Conservation (phyloP, 108 stramenopile species). For the Cyclotella atomus region DNA sequence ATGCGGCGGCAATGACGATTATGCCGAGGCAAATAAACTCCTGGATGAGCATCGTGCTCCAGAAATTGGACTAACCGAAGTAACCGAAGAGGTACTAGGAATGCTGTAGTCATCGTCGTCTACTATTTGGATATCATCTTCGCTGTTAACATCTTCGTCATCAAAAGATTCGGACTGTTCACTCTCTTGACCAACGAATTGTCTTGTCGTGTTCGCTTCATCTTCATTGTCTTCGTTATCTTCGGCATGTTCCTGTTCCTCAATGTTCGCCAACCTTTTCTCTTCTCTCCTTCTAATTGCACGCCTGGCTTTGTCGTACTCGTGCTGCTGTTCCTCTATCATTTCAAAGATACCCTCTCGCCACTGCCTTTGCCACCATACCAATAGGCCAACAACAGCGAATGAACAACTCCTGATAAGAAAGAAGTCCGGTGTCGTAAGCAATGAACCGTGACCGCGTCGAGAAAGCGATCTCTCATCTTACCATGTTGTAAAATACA, state of each 20-base stretch:
- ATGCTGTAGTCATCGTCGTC: not conserved
- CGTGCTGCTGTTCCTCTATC: slow-evolving; percentile 52
- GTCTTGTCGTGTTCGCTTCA: not conserved
- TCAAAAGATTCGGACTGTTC: not conserved
- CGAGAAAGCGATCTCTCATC: too few species aligned
- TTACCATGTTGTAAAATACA: slow-evolving; percentile 76
- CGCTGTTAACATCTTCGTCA: not conserved
- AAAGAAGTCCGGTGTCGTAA: not conserved
- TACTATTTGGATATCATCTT: not conserved
- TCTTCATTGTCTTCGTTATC: not conserved
- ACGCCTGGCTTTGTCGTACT: slow-evolving; percentile 53
- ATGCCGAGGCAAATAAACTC: slow-evolving; percentile 29
- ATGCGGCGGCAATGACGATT: not conserved
- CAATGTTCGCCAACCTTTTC: slow-evolving; percentile 46
- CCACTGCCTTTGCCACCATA: slow-evolving; percentile 75
- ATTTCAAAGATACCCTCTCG: slow-evolving; percentile 54
- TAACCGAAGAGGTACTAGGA: slow-evolving; percentile 1
- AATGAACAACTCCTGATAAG: slow-evolving; percentile 32
- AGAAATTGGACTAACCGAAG: slow-evolving; percentile 1
- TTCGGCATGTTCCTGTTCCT: not conserved
- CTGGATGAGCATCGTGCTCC: slow-evolving; percentile 18
- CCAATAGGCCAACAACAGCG: slow-evolving; percentile 60
- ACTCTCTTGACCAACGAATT: not conserved
- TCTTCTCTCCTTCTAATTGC: slow-evolving; percentile 44
- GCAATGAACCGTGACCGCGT: not conserved